Conservation (phyloP, 1,139 yeast genomes). For the Saccharomyces hybrid region DNA sequence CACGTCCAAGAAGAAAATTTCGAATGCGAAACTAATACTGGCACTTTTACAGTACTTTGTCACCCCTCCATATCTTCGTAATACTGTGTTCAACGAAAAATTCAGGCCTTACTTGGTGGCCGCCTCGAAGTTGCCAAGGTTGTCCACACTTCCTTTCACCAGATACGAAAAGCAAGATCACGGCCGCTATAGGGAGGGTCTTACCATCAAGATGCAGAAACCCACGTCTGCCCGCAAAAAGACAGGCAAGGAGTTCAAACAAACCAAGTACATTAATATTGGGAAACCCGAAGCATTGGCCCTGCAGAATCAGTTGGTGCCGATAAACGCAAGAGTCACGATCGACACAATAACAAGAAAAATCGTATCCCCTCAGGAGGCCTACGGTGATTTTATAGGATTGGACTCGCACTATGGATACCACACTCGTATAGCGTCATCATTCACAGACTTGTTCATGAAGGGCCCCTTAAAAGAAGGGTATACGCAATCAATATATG, state of each 20-base stretch:
- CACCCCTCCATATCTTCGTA: conserved; percentile 77
- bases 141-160: conserved; percentile 72
- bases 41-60: conserved; percentile 71
- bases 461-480: conserved; percentile 63
- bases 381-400: conserved; percentile 56
- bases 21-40: conserved; percentile 52
- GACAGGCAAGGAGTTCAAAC: conserved; percentile 40
- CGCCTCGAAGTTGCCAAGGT: conserved; percentile 65
- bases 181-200: conserved; percentile 50
- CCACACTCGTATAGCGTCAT: conserved; percentile 58
- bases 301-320: conserved; percentile 56
- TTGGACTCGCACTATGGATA: conserved; percentile 64
- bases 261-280: conserved; percentile 67
- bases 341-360: conserved; percentile 56
- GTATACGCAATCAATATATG: conserved; percentile 58
- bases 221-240: conserved; percentile 28
- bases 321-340: conserved; percentile 73
- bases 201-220: conserved; percentile 55
- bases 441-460: conserved; percentile 61
- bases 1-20: conserved; percentile 17
- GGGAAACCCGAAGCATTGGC: conserved; percentile 56
- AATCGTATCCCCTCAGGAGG: conserved; percentile 65
- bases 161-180: conserved; percentile 34
- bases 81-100: conserved; percentile 49
- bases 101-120: conserved; percentile 45